Percentiles rank a stretch among this genome's conserved stretches.
Conservation (phyloP, 176 grass and related monocot species). For the Avena insularis region DNA sequence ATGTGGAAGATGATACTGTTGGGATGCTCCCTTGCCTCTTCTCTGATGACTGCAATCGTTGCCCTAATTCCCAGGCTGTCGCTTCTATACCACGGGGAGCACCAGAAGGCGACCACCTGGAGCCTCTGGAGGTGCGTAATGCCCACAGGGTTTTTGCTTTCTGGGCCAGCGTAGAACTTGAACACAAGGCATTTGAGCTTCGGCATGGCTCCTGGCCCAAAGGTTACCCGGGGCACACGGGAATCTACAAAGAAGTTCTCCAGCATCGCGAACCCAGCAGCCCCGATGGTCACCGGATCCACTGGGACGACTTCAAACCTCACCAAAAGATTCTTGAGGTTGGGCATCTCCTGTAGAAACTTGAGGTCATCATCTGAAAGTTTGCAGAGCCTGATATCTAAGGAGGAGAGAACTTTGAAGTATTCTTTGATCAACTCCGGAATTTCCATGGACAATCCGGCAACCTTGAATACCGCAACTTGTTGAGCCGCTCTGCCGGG, state of each 20-base stretch:
- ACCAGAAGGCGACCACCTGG: not conserved
- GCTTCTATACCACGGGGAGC: not conserved
- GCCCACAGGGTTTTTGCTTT: not conserved
- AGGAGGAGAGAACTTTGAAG: not conserved
- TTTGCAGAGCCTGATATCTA: constrained; percentile 23
- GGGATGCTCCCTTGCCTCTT: not conserved
- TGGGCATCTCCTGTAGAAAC: not conserved
- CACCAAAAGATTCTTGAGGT: not conserved
- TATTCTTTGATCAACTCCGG: not conserved
- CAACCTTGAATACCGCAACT: not conserved
- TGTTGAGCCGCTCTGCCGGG: not conserved
- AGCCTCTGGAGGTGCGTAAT: not conserved
- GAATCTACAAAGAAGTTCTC: constrained; percentile 5
- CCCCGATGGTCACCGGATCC: not conserved
- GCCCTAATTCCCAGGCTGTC: not conserved
- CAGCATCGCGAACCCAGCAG: not conserved
- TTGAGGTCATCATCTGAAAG: not conserved
- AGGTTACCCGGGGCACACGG: not conserved
- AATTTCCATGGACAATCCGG: not conserved
- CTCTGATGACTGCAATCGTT: not conserved
- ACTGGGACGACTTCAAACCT: not conserved
- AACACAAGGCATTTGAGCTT: not conserved
- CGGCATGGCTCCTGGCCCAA: not conserved
- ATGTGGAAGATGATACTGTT: not conserved
- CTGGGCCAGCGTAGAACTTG: constrained; percentile 17